These are phyloP conservation scores for Immersiporthe knoxdaviesiana DNA, from an alignment of 2,329 filamentous ascomycete species.

Conservation along the genomic window DNA sequence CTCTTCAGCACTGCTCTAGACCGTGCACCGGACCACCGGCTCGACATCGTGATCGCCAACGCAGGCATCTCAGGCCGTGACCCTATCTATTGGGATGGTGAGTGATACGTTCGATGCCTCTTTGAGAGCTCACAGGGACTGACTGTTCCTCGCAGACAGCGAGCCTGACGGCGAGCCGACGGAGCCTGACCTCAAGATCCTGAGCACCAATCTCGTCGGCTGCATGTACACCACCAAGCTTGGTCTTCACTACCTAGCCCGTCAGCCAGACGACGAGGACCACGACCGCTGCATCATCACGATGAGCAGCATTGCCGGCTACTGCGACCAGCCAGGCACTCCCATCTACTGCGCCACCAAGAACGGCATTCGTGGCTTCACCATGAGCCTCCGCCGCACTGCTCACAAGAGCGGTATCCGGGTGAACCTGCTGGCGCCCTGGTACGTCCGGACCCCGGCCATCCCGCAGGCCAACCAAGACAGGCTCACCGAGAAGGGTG, in stretches of 20 bases:
- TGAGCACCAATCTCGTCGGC: slow-evolving; percentile 39
- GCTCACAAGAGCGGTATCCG: slow-evolving; percentile 40
- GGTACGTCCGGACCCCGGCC: slow-evolving; percentile 35
- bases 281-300: slow-evolving; percentile 39
- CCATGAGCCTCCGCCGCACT: slow-evolving; percentile 41
- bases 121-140: not conserved
- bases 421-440: slow-evolving; percentile 43
- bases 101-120: not conserved
- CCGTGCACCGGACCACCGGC: slow-evolving; percentile 35
- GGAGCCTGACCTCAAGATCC: slow-evolving; percentile 35
- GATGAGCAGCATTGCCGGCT: slow-evolving; percentile 41
- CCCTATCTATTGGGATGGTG: slow-evolving; percentile 33
- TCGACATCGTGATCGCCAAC: slow-evolving; percentile 40
- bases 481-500: slow-evolving; percentile 37
- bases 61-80: slow-evolving; percentile 39
- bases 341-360: slow-evolving; percentile 43
- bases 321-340: slow-evolving; percentile 38
- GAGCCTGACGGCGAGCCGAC: slow-evolving; percentile 30
- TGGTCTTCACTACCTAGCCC: slow-evolving; percentile 41
- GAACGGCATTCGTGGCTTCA: slow-evolving; percentile 43
- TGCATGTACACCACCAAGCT: slow-evolving; percentile 37
- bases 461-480: slow-evolving; percentile 22
- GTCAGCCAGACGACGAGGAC: slow-evolving; percentile 36
- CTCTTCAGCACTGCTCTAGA: slow-evolving; percentile 36
- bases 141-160: not conserved